These are phyloP conservation scores for Osmozyma mogii DNA, from an alignment of 805 yeast genomes.

Conservation along the genomic window DNA sequence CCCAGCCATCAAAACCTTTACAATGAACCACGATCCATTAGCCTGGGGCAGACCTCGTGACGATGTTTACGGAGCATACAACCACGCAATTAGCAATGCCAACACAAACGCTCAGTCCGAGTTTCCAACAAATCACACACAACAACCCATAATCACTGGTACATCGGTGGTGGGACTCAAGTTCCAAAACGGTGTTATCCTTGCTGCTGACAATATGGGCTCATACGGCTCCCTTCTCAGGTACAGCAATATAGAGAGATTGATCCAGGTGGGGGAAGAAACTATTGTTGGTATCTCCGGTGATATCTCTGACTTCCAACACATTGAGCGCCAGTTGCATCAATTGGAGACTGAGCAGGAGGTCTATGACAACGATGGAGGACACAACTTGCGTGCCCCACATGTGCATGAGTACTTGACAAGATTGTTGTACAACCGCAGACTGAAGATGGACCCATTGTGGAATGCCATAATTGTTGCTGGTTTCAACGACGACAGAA, in stretches of 20 bases:
- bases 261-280: constrained; percentile 73
- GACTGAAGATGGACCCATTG: constrained; percentile 90
- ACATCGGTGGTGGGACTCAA: constrained; percentile 91
- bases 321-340: constrained; percentile 64
- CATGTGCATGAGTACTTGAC: constrained; percentile 84
- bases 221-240: constrained; percentile 91
- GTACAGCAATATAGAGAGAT: constrained; percentile 77
- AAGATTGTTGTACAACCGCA: constrained; percentile 74
- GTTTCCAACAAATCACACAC: constrained; percentile 79
- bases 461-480: constrained; percentile 94
- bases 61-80: constrained; percentile 75
- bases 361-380: constrained; percentile 66
- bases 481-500: constrained; percentile 62
- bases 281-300: constrained; percentile 93
- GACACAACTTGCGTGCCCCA: constrained; percentile 61
- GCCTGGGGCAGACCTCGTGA: constrained; percentile 94
- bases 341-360: constrained; percentile 69
- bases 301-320: constrained; percentile 89
- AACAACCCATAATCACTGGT: constrained; percentile 93
- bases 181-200: constrained; percentile 79
- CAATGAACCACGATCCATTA: constrained; percentile 92
- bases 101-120: constrained; percentile 12
- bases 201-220: constrained; percentile 92
- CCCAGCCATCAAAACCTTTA: too few species aligned
- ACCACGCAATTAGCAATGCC: constrained; percentile 65